Evolutionary conservation across 1,139 yeast species (phyloP).

Genomic region (Scheffersomyces cryptocercus): DNA sequence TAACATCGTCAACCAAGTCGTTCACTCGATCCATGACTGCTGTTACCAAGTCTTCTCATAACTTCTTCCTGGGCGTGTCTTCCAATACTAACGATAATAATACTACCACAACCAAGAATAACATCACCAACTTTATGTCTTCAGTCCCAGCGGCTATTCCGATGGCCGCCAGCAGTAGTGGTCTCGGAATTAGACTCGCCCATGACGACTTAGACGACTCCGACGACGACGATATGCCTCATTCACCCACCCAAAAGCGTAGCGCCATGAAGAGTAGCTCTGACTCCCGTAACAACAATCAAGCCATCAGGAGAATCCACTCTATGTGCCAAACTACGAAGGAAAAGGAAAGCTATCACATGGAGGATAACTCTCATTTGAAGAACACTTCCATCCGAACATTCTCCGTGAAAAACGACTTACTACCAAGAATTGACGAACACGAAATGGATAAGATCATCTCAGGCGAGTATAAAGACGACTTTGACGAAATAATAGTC

Average conservation of each 20-base stretch:
- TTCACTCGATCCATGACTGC: constrained; percentile 21
- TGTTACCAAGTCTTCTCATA: constrained; percentile 16
- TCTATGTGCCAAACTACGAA: constrained; percentile 59
- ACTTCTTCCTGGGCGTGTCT: constrained; percentile 6
- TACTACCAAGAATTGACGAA: constrained; percentile 73
- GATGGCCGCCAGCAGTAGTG: constrained; percentile 1
- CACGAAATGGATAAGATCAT: constrained; percentile 64
- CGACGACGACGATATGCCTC: constrained; percentile 20
- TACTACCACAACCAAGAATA: constrained; percentile 1
- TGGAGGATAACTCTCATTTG: constrained; percentile 42
- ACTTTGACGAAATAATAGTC: constrained; percentile 61
- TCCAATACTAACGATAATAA: constrained; percentile 2
- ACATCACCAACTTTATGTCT: not conserved
- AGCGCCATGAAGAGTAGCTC: not conserved
- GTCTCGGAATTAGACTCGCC: not conserved
- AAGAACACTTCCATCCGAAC: constrained; percentile 43
- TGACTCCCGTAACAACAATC: constrained; percentile 2
- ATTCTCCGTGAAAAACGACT: constrained; percentile 57
- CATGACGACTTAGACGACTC: constrained; percentile 10
- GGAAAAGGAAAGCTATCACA: constrained; percentile 31
- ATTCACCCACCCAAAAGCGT: constrained; percentile 6
- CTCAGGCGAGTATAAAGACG: constrained; percentile 52
- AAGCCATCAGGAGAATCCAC: constrained; percentile 57
- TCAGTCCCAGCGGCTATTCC: not conserved
- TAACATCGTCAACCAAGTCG: constrained; percentile 17